phyloP scores from a whole-genome alignment of 2,329 filamentous ascomycete species.

The Aureobasidium sp. region DNA sequence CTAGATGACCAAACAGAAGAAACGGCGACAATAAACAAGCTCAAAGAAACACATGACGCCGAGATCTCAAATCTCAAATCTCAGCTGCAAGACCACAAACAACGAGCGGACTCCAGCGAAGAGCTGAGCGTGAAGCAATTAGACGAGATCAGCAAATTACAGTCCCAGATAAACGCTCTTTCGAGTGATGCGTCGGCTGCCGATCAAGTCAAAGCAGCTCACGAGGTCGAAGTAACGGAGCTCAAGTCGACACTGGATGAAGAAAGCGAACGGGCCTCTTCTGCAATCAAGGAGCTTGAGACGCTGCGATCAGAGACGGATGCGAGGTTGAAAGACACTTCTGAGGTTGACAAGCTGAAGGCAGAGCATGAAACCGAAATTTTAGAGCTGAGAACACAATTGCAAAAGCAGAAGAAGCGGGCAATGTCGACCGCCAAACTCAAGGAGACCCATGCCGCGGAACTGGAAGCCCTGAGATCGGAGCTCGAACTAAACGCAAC shows the following conservation, averaged over 20 bases:
- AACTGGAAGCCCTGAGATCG: slow-evolving; percentile 21
- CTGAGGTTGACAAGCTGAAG: slow-evolving; percentile 3
- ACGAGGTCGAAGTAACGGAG: neutral
- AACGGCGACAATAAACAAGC: neutral
- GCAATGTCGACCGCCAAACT: slow-evolving; percentile 9
- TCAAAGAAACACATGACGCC: neutral
- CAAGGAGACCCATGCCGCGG: slow-evolving; percentile 19
- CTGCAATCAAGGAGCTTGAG: neutral
- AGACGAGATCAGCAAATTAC: neutral
- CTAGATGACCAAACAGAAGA: neutral
- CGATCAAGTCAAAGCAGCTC: neutral
- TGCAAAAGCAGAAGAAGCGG: slow-evolving; percentile 1
- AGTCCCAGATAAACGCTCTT: neutral
- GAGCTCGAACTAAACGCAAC: slow-evolving; percentile 21
- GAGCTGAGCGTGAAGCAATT: neutral
- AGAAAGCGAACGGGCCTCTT: neutral
- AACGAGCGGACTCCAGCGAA: neutral
- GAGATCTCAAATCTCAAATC: neutral
- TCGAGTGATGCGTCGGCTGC: neutral
- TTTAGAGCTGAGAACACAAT: neutral
- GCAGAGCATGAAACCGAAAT: neutral
- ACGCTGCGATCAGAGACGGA: neutral
- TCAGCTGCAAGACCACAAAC: neutral
- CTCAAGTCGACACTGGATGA: neutral
- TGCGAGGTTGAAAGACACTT: neutral